Base-by-base conservation (phyloP, 306 rosid genomes). In the Quercus glauca region DNA sequence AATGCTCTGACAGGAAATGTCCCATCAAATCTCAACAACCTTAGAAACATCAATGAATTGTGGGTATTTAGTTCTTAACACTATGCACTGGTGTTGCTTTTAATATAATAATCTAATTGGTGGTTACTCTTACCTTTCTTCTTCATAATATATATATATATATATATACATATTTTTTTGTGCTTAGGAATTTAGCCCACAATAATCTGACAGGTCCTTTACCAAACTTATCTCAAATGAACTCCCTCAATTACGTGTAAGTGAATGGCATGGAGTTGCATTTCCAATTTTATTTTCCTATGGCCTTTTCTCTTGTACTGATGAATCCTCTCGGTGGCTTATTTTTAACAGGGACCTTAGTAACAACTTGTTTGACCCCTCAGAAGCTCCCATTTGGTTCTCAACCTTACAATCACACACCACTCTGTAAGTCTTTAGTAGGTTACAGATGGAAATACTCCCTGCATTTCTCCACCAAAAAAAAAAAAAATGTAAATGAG, bases 361-460 rank as follows among this genome's bases (percentile, higher is more conserved):
- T 78, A 90, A 88, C 86, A 95, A 95, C 89, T 78, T 89, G 73
- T 95, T 95, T 82, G 85, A 84, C 59, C 67, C 93, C 56, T 80
- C 96, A 28, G 88, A 73, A 79, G 88, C 96, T 79, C 99, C 99
- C 21, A 10, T 9, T 74, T 95, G 99, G 99, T 84, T 95, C 84
- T 76, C 89, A 58, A 59, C 79, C 76, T 86, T 91, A 58, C 81
- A 86, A 53, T 79, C 87, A 57, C 94, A 93, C 76, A 95, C 98
- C 71, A 93, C 97, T 53, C 70, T 95, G 99, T 95, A 93, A 90
- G 97, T 84, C 77, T 41, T 71, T n/a, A 10, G 71, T 41, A 55
- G 57, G 31, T 58, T 23, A n/a, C 76, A 73, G 20, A 75, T 21
- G 31, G 3, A 56, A 57, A 73, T 19, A 51, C 52, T 28, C 11